phyloP scores from a whole-genome alignment of 352 stramenopile genomes.

The Pythium vanterpoolii region DNA sequence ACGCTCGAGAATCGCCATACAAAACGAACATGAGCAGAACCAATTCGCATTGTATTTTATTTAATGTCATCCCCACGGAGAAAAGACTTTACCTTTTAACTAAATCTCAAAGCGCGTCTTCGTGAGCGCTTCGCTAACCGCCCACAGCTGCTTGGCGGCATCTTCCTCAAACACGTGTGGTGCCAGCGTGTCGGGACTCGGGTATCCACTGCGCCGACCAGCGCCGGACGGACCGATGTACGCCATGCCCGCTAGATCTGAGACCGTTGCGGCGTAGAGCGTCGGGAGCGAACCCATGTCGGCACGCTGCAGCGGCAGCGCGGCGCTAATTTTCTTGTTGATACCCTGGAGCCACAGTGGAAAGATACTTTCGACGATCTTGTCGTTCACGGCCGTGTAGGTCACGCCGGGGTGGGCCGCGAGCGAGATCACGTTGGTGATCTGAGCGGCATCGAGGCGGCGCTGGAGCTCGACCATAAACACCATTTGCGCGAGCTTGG shows the following conservation, averaged over 20 bases:
- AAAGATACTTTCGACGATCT: conserved; percentile 18
- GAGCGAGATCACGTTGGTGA: conserved; percentile 24
- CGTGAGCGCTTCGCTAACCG: conserved; percentile 11
- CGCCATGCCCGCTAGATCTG: conserved; percentile 14
- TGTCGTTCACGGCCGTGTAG: conserved; percentile 20
- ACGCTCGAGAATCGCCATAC: too few species aligned
- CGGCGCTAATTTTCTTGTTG: neutral
- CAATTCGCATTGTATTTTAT: too few species aligned
- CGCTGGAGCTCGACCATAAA: conserved; percentile 24
- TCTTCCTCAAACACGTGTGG: conserved; percentile 15
- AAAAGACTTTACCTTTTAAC: too few species aligned
- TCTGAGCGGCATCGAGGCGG: conserved; percentile 14
- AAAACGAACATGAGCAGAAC: too few species aligned
- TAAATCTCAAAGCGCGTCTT: too few species aligned
- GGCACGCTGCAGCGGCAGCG: conserved; percentile 24
- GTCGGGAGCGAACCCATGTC: conserved; percentile 25
- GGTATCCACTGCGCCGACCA: conserved; percentile 7
- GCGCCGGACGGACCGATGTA: conserved; percentile 36
- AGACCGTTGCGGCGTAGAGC: conserved; percentile 27
- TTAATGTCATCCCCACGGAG: too few species aligned
- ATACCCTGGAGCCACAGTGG: conserved; percentile 10
- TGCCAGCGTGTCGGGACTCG: neutral
- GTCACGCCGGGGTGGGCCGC: conserved; percentile 25
- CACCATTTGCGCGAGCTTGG: conserved; percentile 30
- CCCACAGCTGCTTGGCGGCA: conserved; percentile 2